Evolutionary conservation across 257 asterid species (phyloP).

Genomic region (Jacaranda mimosifolia): DNA sequence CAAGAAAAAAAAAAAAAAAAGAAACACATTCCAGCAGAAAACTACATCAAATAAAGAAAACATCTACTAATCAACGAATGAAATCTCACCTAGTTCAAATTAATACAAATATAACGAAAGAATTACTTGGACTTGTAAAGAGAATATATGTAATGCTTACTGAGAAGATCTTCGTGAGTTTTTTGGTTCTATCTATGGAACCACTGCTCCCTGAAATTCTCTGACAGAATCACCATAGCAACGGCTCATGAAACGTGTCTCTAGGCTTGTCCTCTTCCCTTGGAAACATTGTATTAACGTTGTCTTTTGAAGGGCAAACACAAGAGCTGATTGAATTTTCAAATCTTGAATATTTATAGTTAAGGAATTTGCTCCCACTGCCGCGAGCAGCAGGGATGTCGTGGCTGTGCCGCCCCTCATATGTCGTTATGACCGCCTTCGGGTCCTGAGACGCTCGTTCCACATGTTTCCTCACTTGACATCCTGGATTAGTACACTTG

Average conservation of each 20-base stretch:
- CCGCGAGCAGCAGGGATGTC: conserved; percentile 49
- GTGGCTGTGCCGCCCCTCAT: conserved; percentile 49
- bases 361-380: conserved; percentile 17
- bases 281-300: conserved; percentile 35
- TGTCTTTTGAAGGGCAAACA: conserved; percentile 35
- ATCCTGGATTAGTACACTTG: conserved; percentile 42
- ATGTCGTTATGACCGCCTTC: conserved; percentile 44
- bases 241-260: conserved; percentile 62
- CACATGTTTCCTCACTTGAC: conserved; percentile 44
- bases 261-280: conserved; percentile 67
- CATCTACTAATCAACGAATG: conserved; percentile 36
- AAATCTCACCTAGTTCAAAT: neutral
- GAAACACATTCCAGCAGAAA: neutral
- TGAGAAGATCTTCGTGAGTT: neutral
- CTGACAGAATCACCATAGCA: conserved; percentile 36
- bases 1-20: conserved; percentile 3
- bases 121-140: neutral
- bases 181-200: neutral
- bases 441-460: conserved; percentile 44
- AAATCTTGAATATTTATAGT: conserved; percentile 32
- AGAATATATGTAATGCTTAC: neutral
- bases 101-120: neutral
- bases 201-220: neutral
- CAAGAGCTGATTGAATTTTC: conserved; percentile 42
- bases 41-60: conserved; percentile 36